Base-by-base conservation (phyloP, 768 basidiomycete species). In the Collybia sordida region DNA sequence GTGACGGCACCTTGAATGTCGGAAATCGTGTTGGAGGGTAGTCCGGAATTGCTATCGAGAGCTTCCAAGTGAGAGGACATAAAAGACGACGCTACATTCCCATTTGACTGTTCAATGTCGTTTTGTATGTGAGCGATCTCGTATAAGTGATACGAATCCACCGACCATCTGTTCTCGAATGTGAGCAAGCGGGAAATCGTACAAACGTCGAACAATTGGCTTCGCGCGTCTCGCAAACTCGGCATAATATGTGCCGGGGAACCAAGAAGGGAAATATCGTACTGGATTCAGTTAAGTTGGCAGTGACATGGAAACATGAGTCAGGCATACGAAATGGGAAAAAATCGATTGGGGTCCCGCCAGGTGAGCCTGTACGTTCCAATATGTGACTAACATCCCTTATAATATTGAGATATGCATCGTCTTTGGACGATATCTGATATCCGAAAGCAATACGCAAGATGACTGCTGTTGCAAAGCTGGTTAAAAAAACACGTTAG, bases 131-230 rank as follows among this genome's bases (percentile, higher is more conserved):
- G n/a, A n/a, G n/a, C n/a, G n/a, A n/a, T n/a, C n/a, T n/a, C n/a
- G n/a, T n/a, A n/a, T n/a, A n/a, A n/a, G n/a, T n/a, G n/a, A n/a
- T n/a, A n/a, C 6, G 25, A 12, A 8, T 6, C 3, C 18, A 18
- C 19, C 4, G 6, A 74, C 73, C 62, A 73, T 69, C 38, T 64
- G 62, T 36, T 61, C 46, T 52, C 65, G 64, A 8, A 70, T 63
- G 14, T 57, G 51, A 3, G 61, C 54, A 48, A 57, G 65, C 1
- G 72, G 72, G 18, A 58, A 56, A 25, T 71, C 63, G 43, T 61
- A 54, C 52, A 71, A 59, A 15, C 58, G 51, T 18, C 59, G 50
- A 5, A 57, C 49, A 2, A 45, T 44, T 11, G 49, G 49, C 18
- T 39, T 17, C 15, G 39, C 18, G 41, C 54, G 45, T 9, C 49